Percentiles rank a stretch among this genome's conserved stretches.
phyloP scores from a whole-genome alignment of 208 protist genomes.

The Phytomonas sp. region DNA sequence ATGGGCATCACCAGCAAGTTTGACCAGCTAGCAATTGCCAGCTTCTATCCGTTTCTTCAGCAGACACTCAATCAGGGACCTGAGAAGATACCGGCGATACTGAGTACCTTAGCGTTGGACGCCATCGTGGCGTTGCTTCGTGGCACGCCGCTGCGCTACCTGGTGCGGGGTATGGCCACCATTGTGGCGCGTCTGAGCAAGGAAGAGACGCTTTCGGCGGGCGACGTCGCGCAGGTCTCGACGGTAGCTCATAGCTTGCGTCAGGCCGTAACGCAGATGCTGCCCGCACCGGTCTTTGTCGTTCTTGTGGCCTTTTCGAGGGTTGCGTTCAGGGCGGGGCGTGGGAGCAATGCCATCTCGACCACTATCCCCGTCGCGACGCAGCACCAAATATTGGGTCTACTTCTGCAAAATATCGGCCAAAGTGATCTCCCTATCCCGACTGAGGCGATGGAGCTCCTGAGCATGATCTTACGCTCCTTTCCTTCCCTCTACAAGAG shows the following conservation, averaged over 20 bases:
- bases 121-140: conserved; percentile 49
- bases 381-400: conserved; percentile 80
- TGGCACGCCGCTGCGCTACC: conserved; percentile 42
- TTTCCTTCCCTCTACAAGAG: conserved; percentile 81
- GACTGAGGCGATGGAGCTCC: conserved; percentile 61
- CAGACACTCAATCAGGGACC: conserved; percentile 18
- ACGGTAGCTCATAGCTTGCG: conserved; percentile 54
- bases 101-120: conserved; percentile 48
- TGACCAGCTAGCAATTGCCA: conserved; percentile 32
- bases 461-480: conserved; percentile 58
- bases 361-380: conserved; percentile 83
- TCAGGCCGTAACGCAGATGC: conserved; percentile 60
- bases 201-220: conserved; percentile 31
- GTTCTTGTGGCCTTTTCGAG: conserved; percentile 58
- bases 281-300: conserved; percentile 73
- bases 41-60: conserved; percentile 64
- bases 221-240: conserved; percentile 61
- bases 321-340: conserved; percentile 80
- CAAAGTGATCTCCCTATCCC: conserved; percentile 21
- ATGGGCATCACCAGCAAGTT: conserved; percentile 63
- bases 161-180: conserved; percentile 47
- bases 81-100: conserved; percentile 22
- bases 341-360: conserved; percentile 53
- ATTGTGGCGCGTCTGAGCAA: conserved; percentile 43
- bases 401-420: conserved; percentile 78